Percentiles rank a stretch among this genome's conserved stretches.
phyloP scores from a whole-genome alignment of 73 alveolate genomes.

The Paramecium bursaria region DNA sequence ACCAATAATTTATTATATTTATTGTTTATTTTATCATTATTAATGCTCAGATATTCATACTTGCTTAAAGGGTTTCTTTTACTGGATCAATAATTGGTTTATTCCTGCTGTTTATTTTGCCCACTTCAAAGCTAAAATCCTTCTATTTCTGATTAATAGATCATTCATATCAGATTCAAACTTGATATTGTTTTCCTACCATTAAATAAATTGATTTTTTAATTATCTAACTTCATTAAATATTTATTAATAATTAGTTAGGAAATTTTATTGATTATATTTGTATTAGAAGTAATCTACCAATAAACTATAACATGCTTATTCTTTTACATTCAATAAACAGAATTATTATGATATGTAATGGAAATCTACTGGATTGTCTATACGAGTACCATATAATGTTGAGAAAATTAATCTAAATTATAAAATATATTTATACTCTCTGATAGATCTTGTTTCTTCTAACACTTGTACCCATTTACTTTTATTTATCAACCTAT shows the following conservation, averaged over 20 bases:
- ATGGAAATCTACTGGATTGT: constrained; percentile 46
- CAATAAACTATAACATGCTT: neutral
- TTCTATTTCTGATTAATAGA: constrained; percentile 30
- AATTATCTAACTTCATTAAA: neutral
- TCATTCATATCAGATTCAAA: constrained; percentile 36
- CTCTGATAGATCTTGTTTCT: too few species aligned
- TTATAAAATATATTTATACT: too few species aligned
- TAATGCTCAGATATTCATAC: too few species aligned
- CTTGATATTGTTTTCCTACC: constrained; percentile 30
- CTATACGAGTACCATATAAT: constrained; percentile 14
- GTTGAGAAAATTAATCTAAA: constrained; percentile 27
- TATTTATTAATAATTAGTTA: too few species aligned
- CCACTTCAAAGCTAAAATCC: constrained; percentile 33
- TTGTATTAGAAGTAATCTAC: neutral
- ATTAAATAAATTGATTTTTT: neutral
- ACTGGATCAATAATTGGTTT: too few species aligned
- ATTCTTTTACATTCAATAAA: neutral
- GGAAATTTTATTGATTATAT: too few species aligned
- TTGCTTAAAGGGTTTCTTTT: too few species aligned
- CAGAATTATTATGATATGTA: constrained; percentile 6
- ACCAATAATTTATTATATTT: too few species aligned
- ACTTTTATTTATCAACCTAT: too few species aligned
- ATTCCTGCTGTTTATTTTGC: constrained; percentile 37
- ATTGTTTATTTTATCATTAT: too few species aligned
- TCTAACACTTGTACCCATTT: too few species aligned